These are phyloP conservation scores for Arachis stenosperma DNA, from an alignment of 306 rosid genomes.

Conservation along the genomic window DNA sequence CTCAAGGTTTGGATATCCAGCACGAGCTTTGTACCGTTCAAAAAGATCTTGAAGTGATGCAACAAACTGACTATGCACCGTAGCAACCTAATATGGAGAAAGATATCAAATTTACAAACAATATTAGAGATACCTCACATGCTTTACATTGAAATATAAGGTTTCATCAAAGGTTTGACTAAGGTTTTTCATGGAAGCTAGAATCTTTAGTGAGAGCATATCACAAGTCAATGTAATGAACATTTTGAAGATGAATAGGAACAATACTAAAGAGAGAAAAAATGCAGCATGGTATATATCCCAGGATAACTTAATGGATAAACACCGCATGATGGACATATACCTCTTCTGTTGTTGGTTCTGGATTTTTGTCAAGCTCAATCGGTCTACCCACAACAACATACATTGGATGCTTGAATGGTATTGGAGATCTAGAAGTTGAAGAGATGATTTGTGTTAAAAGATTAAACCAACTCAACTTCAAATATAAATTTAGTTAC, in stretches of 20 bases:
- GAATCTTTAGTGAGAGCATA: not conserved
- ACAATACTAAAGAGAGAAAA: not conserved
- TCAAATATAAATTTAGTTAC: conserved; percentile 4
- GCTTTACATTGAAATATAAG: not conserved
- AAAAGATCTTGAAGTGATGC: conserved; percentile 74
- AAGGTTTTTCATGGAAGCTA: not conserved
- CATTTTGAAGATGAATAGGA: not conserved
- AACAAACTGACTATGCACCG: conserved; percentile 63
- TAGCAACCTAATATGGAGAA: conserved; percentile 51
- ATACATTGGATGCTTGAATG: conserved; percentile 77
- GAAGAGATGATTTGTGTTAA: conserved; percentile 11
- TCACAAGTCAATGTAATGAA: not conserved
- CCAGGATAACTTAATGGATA: not conserved
- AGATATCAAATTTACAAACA: conserved; percentile 3
- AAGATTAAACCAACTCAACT: conserved; percentile 12
- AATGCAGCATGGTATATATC: not conserved
- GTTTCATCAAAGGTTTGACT: not conserved
- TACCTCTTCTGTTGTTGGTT: conserved; percentile 70
- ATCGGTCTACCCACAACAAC: conserved; percentile 95
- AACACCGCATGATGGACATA: not conserved
- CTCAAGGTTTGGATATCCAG: conserved; percentile 63
- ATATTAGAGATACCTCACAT: not conserved
- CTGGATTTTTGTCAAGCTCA: conserved; percentile 68
- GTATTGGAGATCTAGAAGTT: conserved; percentile 75
- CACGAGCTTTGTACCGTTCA: conserved; percentile 67